Conservation (phyloP, 2,329 filamentous ascomycete genomes). For the Neophaeococcomyces aloes region DNA sequence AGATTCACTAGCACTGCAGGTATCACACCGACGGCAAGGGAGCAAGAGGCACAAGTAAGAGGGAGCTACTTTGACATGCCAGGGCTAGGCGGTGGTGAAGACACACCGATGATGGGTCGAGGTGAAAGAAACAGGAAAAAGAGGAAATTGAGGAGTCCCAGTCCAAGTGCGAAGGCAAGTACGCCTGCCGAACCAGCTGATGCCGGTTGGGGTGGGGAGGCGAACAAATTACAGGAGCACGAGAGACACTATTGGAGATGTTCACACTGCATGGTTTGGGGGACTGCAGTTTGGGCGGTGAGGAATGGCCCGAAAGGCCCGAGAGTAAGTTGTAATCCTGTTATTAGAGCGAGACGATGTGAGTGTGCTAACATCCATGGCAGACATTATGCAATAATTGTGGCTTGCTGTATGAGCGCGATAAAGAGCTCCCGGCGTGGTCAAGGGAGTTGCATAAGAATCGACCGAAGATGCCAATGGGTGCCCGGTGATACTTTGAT, state of each 20-base stretch:
- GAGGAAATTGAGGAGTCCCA: slow-evolving; percentile 77
- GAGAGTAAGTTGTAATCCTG: slow-evolving; percentile 50
- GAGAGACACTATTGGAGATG: slow-evolving; percentile 83
- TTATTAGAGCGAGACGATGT: neutral
- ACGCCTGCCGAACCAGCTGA: slow-evolving; percentile 56
- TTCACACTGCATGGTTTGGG: slow-evolving; percentile 76
- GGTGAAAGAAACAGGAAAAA: slow-evolving; percentile 95
- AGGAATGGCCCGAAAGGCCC: slow-evolving; percentile 78
- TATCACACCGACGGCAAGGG: slow-evolving; percentile 50
- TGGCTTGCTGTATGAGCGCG: slow-evolving; percentile 76
- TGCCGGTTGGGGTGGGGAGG: slow-evolving; percentile 59
- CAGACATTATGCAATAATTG: slow-evolving; percentile 89
- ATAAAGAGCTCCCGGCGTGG: slow-evolving; percentile 71
- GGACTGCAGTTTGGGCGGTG: slow-evolving; percentile 86
- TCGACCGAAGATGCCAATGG: slow-evolving; percentile 5
- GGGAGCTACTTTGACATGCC: slow-evolving; percentile 50
- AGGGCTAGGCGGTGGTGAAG: slow-evolving; percentile 33
- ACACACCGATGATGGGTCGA: slow-evolving; percentile 72
- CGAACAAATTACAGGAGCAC: slow-evolving; percentile 53
- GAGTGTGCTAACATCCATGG: slow-evolving; percentile 7
- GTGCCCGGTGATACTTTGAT: neutral
- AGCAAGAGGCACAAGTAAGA: slow-evolving; percentile 50
- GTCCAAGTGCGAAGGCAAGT: slow-evolving; percentile 61
- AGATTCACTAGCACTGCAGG: slow-evolving; percentile 79
- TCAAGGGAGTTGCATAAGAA: slow-evolving; percentile 55